Percentiles rank a stretch among this genome's conserved stretches.
phyloP scores from a whole-genome alignment of 306 rosid species.

The Pyrus betulifolia region DNA sequence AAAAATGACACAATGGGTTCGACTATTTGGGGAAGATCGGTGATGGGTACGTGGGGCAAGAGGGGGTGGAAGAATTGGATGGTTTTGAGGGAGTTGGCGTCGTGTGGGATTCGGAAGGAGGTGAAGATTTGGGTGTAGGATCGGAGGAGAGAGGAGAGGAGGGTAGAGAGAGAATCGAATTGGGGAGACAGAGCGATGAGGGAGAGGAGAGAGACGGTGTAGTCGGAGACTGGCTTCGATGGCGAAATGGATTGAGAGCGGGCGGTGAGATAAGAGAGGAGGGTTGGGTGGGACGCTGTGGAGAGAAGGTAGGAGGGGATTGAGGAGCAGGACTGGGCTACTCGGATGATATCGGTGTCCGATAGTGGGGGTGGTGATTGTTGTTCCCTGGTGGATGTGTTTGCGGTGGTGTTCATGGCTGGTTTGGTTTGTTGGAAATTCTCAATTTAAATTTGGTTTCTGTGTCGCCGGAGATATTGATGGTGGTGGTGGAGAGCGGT shows the following conservation, averaged over 20 bases:
- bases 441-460: neutral
- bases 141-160: constrained; percentile 27
- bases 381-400: neutral
- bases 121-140: constrained; percentile 25
- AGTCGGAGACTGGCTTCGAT: constrained; percentile 25
- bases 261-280: constrained; percentile 22
- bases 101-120: constrained; percentile 23
- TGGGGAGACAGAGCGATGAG: constrained; percentile 31
- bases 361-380: neutral
- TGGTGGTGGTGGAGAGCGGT: neutral
- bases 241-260: constrained; percentile 23
- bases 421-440: neutral
- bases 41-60: constrained; percentile 2
- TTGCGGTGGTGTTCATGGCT: constrained; percentile 3
- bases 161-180: constrained; percentile 21
- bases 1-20: constrained; percentile 17
- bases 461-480: neutral
- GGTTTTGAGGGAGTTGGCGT: constrained; percentile 30
- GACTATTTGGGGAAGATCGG: neutral
- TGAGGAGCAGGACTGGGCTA: constrained; percentile 23
- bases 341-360: constrained; percentile 23
- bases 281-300: constrained; percentile 18
- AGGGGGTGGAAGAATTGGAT: constrained; percentile 23
- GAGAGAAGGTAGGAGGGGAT: constrained; percentile 26
- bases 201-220: constrained; percentile 28